Evolutionary conservation across 768 basidiomycete species (phyloP).

Genomic region (Amanita rubescens): DNA sequence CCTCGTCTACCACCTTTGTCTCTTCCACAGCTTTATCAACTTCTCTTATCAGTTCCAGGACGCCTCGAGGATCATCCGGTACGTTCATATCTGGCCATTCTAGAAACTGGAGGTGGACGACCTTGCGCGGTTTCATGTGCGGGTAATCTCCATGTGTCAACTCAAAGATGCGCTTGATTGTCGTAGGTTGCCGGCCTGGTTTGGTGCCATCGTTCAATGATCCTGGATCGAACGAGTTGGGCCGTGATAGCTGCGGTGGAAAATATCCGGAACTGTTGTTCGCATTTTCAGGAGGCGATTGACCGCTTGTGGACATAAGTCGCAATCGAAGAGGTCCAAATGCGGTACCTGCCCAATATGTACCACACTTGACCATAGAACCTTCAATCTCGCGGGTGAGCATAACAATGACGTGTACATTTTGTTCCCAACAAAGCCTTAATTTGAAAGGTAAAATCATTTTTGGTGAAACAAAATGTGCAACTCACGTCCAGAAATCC

Average conservation of each 20-base stretch:
- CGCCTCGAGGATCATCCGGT: slow-evolving; percentile 70
- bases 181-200: slow-evolving; percentile 14
- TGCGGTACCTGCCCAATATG: slow-evolving; percentile 70
- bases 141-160: slow-evolving; percentile 60
- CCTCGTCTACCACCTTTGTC: slow-evolving; percentile 16
- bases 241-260: slow-evolving; percentile 13
- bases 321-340: slow-evolving; percentile 71
- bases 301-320: slow-evolving; percentile 29
- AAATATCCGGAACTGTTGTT: slow-evolving; percentile 29
- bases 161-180: slow-evolving; percentile 59
- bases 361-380: slow-evolving; percentile 81
- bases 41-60: slow-evolving; percentile 67
- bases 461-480: background rate
- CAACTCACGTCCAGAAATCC: slow-evolving; percentile 90
- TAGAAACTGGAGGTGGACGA: slow-evolving; percentile 87
- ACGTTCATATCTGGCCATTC: slow-evolving; percentile 98
- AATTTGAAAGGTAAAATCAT: background rate
- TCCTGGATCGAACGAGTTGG: slow-evolving; percentile 2
- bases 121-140: slow-evolving; percentile 47
- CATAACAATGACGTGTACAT: slow-evolving; percentile 94
- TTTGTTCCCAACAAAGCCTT: slow-evolving; percentile 90
- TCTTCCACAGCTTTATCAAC: slow-evolving; percentile 46
- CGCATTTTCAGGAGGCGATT: slow-evolving; percentile 19
- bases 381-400: slow-evolving; percentile 90
- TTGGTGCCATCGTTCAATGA: background rate